phyloP scores from a whole-genome alignment of 371 early-diverging fungal species.

The Mortierella sp. region DNA sequence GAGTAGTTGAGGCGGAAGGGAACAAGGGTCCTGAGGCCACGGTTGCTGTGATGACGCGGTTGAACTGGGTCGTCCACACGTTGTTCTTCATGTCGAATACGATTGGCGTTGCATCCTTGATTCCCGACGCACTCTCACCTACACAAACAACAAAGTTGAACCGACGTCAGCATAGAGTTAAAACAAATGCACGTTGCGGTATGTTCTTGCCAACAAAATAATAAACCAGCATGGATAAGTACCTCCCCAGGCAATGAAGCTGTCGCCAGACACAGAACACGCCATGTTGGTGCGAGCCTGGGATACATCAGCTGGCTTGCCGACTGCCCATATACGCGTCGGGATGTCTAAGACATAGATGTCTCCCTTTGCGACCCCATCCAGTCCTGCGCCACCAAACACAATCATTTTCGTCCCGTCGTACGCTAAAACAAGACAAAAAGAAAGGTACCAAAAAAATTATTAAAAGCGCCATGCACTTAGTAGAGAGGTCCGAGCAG shows the following conservation, averaged over 20 bases:
- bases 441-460: neutral
- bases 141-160: neutral
- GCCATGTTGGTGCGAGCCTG: neutral
- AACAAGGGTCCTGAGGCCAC: neutral
- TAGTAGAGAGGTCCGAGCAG: neutral
- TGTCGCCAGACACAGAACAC: neutral
- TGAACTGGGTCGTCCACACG: neutral
- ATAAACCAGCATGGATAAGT: neutral
- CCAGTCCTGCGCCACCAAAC: neutral
- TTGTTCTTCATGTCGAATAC: neutral
- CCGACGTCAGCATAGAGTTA: too few relatives aligned
- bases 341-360: neutral
- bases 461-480: neutral
- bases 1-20: neutral
- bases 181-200: too few relatives aligned
- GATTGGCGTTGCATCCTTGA: neutral
- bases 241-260: slow-evolving; percentile 6
- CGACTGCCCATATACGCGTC: neutral
- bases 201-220: neutral
- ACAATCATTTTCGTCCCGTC: neutral
- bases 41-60: neutral
- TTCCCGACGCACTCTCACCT: neutral
- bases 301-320: neutral
- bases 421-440: neutral
- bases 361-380: neutral